Evolutionary conservation across 345 rosid species (phyloP), one percentile per base, ranked within the genome.

Genomic region (Tarenaya hassleriana): DNA sequence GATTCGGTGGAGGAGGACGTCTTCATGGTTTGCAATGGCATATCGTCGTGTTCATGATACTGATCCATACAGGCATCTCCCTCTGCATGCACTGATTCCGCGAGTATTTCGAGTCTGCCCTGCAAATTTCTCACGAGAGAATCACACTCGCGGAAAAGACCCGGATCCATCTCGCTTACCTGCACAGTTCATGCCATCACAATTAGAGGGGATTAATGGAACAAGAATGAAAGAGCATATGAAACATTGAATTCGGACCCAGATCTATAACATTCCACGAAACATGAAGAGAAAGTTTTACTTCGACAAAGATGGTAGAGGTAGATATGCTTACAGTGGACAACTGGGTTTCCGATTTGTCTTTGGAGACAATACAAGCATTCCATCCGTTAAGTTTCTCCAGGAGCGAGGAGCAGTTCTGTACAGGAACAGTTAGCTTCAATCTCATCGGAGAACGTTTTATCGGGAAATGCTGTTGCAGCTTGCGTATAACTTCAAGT

Each of bases 381-480:
- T 71, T 73, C 94, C 96, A 88, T 39, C 55, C 51, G 56, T 70
- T 70, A 8, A 88, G 68, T 68, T 81, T 83, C 60, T 78, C 94
- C 43, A 75, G 33, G 16, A 88, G 82, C 37, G 81, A 50, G 13
- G 80, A 34, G 32, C 66, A 60, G 60, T 63, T 75, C 17, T 64
- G 72, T 16, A 62, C 66, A 27, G 86, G 66, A 41, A 83, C 65
- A 20, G 71, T 69, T 60, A 92, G 80, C 38, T 83, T 77, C 18
- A 88, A 62, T 60, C 90, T 77, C 97, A 92, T 88, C 1, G 98
- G 97, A 58, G 98, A 81, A 35, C 97, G 71, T 66, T 80, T 83
- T 39, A 92, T 75, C 1, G 98, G 98, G 61, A 73, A 92, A n/a
- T 85, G 90, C 72, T 92, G 85, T 66, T 92, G 88, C 62, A 92